Conservation (phyloP, 805 yeast genomes). For the Yamadazyma laniorum region DNA sequence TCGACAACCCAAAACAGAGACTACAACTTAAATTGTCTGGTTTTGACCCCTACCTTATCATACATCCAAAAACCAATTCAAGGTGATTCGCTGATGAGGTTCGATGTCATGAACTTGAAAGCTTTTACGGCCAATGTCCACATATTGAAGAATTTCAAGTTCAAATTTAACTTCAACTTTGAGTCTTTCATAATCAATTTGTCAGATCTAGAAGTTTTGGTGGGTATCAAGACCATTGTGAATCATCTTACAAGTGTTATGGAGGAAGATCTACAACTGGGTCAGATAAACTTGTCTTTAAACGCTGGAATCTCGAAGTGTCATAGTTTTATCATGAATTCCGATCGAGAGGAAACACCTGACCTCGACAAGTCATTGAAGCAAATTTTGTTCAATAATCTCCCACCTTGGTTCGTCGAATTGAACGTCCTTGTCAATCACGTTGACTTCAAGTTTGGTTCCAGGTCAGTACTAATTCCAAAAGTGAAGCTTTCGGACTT, state of each 20-base stretch:
- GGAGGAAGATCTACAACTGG: conserved; percentile 24
- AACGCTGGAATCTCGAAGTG: conserved; percentile 22
- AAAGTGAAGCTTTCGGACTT: conserved; percentile 16
- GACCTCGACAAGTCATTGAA: neutral
- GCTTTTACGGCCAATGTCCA: conserved; percentile 12
- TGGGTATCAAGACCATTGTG: conserved; percentile 32
- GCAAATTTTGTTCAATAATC: conserved; percentile 19
- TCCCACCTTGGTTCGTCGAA: conserved; percentile 37
- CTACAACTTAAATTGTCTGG: conserved; percentile 34
- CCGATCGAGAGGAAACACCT: neutral
- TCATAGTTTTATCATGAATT: conserved; percentile 4
- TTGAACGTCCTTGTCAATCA: conserved; percentile 17
- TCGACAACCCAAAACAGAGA: conserved; percentile 29
- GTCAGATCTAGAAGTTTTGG: conserved; percentile 27
- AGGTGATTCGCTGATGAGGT: neutral
- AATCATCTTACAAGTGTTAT: conserved; percentile 23
- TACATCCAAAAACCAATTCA: conserved; percentile 27
- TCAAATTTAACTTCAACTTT: conserved; percentile 21
- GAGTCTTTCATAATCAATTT: conserved; percentile 24
- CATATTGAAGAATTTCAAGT: conserved; percentile 27
- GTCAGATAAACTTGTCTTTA: conserved; percentile 27
- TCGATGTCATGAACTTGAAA: conserved; percentile 4
- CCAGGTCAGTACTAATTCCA: conserved; percentile 39
- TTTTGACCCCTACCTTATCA: conserved; percentile 30
- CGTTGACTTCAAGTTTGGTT: conserved; percentile 28